Conservation (phyloP, 352 stramenopile genomes). For the Phytopythium mirpurense region DNA sequence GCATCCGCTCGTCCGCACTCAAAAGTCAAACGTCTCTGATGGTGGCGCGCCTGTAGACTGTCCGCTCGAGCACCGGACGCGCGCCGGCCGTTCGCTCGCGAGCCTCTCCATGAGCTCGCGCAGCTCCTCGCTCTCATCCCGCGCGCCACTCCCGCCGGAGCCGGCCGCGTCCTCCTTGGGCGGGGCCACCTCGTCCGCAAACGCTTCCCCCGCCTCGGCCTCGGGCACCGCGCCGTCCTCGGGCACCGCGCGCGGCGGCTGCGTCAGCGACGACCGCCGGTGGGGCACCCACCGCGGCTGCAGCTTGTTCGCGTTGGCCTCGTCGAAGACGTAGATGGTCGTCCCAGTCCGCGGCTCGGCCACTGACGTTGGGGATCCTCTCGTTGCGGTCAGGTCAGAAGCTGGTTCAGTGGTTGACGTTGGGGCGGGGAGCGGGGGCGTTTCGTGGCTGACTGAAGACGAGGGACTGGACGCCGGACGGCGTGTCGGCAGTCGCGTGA, state of each 20-base stretch:
- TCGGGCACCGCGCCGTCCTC: conserved; percentile 12
- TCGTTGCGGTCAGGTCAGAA: neutral
- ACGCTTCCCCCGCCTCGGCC: conserved; percentile 15
- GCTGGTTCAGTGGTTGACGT: conserved; percentile 2
- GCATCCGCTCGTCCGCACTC: too few relatives aligned
- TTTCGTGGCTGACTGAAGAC: conserved; percentile 9
- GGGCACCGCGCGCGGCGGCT: conserved; percentile 9
- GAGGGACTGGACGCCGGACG: conserved; percentile 14
- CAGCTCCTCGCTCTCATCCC: conserved; percentile 52
- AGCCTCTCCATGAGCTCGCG: conserved; percentile 57
- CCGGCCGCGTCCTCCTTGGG: neutral
- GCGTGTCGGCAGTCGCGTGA: conserved; percentile 35
- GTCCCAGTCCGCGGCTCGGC: conserved; percentile 15
- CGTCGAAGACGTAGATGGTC: conserved; percentile 47
- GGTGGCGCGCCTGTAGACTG: conserved; percentile 48
- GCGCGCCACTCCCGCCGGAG: neutral
- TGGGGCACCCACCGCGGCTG: conserved; percentile 18
- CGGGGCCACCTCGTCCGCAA: neutral
- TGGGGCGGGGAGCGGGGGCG: conserved; percentile 12
- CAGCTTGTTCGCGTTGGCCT: conserved; percentile 30
- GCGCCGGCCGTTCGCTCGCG: conserved; percentile 26
- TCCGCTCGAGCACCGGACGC: conserved; percentile 45
- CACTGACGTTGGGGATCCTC: neutral
- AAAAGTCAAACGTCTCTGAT: conserved; percentile 49
- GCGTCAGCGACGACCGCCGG: conserved; percentile 5